A percentile compares a stretch with the other conserved stretches of the same genome.
Conservation (phyloP, 2,329 filamentous ascomycete species). For the Aspergillus chevalieri region DNA sequence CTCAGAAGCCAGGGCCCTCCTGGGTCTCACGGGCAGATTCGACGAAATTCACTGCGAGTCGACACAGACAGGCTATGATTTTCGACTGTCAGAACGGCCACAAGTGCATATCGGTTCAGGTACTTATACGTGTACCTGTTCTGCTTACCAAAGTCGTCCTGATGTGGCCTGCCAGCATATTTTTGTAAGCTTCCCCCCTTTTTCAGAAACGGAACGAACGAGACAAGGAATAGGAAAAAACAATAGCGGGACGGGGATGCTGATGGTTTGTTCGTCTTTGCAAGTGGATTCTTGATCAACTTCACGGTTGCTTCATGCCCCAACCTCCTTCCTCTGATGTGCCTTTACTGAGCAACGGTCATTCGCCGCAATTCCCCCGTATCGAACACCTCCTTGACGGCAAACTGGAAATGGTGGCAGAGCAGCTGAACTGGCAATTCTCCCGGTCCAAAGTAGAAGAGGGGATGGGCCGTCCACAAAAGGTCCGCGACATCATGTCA, state of each 20-base stretch:
- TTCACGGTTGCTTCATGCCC: constrained; percentile 30
- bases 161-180: constrained; percentile 37
- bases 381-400: constrained; percentile 29
- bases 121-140: constrained; percentile 31
- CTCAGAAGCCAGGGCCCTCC: constrained; percentile 25
- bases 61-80: constrained; percentile 28
- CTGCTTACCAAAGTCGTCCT: constrained; percentile 23
- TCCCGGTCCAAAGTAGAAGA: constrained; percentile 19
- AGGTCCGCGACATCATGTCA: constrained; percentile 41
- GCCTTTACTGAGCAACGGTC: constrained; percentile 26
- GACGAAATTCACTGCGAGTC: constrained; percentile 30
- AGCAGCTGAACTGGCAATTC: constrained; percentile 31
- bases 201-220: no score
- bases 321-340: constrained; percentile 21
- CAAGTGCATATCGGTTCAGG: constrained; percentile 27
- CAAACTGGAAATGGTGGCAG: constrained; percentile 27
- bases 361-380: constrained; percentile 21
- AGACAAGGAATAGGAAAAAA: not conserved
- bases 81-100: constrained; percentile 31
- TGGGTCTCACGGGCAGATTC: constrained; percentile 28
- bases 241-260: not conserved
- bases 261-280: constrained; percentile 4
- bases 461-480: constrained; percentile 33
- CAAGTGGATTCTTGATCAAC: constrained; percentile 39
- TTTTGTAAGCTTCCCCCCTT: constrained; percentile 27